A percentile compares a stretch with the other conserved stretches of the same genome.
phyloP scores from a whole-genome alignment of 169 alveolate genomes.

The Babesia ovis region DNA sequence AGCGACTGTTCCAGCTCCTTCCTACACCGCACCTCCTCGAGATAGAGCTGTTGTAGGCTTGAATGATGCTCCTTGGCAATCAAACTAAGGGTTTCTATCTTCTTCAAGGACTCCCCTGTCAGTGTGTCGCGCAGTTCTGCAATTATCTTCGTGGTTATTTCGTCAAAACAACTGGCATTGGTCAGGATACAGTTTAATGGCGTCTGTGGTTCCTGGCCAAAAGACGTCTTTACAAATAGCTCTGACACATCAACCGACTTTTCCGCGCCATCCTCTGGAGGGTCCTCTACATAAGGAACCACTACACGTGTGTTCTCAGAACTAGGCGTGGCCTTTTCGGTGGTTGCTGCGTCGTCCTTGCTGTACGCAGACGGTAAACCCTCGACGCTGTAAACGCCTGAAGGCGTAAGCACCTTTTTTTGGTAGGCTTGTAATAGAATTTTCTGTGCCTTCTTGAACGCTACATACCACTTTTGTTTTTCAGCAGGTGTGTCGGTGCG shows the following conservation, averaged over 20 bases:
- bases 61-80: constrained; percentile 33
- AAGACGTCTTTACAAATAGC: constrained; percentile 64
- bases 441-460: constrained; percentile 76
- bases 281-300: constrained; percentile 2
- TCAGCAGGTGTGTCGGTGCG: constrained; percentile 75
- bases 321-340: neutral
- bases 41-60: constrained; percentile 57
- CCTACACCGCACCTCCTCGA: constrained; percentile 67
- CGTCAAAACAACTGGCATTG: constrained; percentile 69
- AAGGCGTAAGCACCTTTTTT: constrained; percentile 27
- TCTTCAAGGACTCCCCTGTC: constrained; percentile 60
- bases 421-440: constrained; percentile 54
- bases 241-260: constrained; percentile 64
- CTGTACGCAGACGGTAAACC: constrained; percentile 17
- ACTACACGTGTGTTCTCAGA: neutral
- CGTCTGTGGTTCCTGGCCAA: constrained; percentile 74
- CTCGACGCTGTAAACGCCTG: constrained; percentile 44
- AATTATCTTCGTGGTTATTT: constrained; percentile 65
- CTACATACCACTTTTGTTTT: constrained; percentile 78
- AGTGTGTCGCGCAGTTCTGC: constrained; percentile 58
- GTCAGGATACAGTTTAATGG: constrained; percentile 75
- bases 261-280: neutral
- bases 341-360: neutral
- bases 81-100: constrained; percentile 53
- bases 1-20: constrained; percentile 76